Evolutionary conservation across 2,329 filamentous ascomycete genomes (phyloP), one percentile per base, ranked within the genome.

Genomic region (Tolypocladium album): DNA sequence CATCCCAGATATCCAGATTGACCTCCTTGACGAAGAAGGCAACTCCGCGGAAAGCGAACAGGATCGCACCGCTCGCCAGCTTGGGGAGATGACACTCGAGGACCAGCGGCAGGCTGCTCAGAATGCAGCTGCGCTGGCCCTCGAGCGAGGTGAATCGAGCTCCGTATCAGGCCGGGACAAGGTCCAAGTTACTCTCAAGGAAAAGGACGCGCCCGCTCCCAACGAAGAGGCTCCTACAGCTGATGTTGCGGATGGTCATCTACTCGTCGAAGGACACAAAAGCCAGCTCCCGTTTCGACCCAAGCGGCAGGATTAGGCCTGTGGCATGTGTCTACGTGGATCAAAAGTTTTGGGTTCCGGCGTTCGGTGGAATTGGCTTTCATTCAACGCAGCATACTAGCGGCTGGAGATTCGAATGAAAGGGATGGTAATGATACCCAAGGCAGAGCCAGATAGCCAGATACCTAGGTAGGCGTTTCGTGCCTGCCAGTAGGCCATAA

Each of bases 21-120:
- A 88, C 42, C 69, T 91, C 42, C 72, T 88, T 1, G 85, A 90
- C 59, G 90, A 95, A 71, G 80, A 79, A 67, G 74, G 78, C 13
- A 55, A 55, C 20, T 11, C 31, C 2, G 42, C 58, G 55, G 76
- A 81, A 64, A 77, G 81, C 58, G 78, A 79, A 5, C 68, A 69
- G 9, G 71, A 76, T 34, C 56, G 68, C 61, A 61, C 72, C 65
- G 72, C 74, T 6, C 70, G 68, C 12, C 71, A 77, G 58, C 64
- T 79, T 27, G 74, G 72, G 1, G 71, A 74, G 36, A 62, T 82
- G 52, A 76, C 76, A 64, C 67, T 83, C 8, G 73, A 78, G 45
- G 75, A 78, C 45, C 71, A 78, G 60, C 71, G 73, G 24, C 74
- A 74, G 39, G 70, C 71, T 17, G 72, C 72, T 2, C 67, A 73